Conservation (phyloP, 208 protist genomes). For the Trypanosoma melophagium region DNA sequence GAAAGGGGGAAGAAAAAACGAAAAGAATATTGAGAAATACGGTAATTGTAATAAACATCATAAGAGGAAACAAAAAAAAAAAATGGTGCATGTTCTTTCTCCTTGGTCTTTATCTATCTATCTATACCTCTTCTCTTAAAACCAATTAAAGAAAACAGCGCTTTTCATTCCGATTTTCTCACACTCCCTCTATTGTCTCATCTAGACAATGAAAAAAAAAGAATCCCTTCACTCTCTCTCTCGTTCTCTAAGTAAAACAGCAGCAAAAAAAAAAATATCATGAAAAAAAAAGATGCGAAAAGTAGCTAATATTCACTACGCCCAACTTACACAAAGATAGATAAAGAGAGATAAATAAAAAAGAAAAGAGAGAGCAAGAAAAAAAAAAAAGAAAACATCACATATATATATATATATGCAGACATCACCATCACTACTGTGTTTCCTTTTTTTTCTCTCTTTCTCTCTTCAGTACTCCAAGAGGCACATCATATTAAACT, state of each 20-base stretch:
- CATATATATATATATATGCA: slow-evolving; percentile 3
- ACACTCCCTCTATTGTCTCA: background rate
- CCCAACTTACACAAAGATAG: background rate
- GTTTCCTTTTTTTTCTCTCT: too few relatives aligned
- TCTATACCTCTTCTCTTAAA: background rate
- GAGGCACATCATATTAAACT: too few relatives aligned
- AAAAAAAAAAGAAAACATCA: slow-evolving; percentile 8
- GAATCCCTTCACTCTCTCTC: too few relatives aligned
- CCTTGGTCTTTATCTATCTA: background rate
- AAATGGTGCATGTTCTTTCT: background rate
- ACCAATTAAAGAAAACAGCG: background rate
- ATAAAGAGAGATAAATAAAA: background rate
- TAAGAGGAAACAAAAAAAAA: background rate
- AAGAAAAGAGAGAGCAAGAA: background rate
- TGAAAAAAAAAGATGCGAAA: background rate
- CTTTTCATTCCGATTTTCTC: background rate
- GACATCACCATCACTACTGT: background rate
- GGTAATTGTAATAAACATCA: background rate
- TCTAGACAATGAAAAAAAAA: too few relatives aligned
- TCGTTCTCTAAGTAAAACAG: background rate
- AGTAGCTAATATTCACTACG: too few relatives aligned
- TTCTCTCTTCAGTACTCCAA: too few relatives aligned
- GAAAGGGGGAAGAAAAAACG: background rate
- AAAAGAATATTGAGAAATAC: background rate
- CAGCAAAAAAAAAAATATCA: too few relatives aligned